A percentile compares a stretch with the other conserved stretches of the same genome.
Evolutionary conservation across 169 alveolate species (phyloP).

Genomic region (Eimeria sp.): DNA sequence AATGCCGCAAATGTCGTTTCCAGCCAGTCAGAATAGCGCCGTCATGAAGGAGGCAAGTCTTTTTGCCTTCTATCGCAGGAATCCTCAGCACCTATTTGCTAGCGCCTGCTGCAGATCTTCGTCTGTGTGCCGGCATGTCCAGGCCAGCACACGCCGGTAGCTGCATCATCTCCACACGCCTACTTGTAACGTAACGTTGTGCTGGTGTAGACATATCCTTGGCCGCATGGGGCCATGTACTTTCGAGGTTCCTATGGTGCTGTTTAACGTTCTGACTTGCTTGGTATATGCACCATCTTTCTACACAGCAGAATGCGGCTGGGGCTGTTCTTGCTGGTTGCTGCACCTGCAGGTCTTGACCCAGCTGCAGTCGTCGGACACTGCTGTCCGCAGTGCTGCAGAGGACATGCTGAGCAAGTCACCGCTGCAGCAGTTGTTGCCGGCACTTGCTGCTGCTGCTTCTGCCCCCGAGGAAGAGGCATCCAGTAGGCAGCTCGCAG

Average conservation of each 20-base stretch:
- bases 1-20: constrained; percentile 63
- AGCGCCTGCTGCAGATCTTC: neutral
- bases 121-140: neutral
- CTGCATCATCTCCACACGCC: neutral
- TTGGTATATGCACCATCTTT: neutral
- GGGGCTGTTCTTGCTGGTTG: neutral
- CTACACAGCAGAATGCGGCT: neutral
- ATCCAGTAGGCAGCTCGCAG: constrained; percentile 30
- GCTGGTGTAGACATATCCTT: neutral
- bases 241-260: neutral
- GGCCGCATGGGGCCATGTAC: neutral
- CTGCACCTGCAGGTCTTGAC: constrained; percentile 9
- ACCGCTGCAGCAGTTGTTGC: constrained; percentile 47
- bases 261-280: neutral
- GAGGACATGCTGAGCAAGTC: constrained; percentile 61
- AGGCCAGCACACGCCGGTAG: neutral
- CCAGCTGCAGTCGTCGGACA: constrained; percentile 50
- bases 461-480: constrained; percentile 35
- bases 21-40: neutral
- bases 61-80: neutral
- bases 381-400: constrained; percentile 35
- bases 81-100: neutral
- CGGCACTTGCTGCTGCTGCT: constrained; percentile 58
- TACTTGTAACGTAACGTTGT: neutral
- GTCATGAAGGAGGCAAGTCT: constrained; percentile 56